Conservation (phyloP, 2,329 filamentous ascomycete species). For the Ilyonectria robusta region DNA sequence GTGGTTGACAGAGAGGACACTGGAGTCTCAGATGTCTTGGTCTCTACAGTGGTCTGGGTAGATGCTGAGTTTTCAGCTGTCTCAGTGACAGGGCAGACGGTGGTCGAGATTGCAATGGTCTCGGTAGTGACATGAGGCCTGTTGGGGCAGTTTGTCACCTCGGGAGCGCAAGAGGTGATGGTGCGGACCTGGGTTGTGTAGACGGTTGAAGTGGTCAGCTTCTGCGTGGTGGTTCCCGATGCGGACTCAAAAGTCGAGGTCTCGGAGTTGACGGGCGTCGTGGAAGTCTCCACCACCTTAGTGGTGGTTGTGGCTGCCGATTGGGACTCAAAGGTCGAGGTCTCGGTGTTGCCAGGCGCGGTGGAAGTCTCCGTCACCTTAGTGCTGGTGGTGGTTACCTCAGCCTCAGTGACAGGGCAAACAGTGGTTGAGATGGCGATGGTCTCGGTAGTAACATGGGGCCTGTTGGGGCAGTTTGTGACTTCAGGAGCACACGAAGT, state of each 20-base stretch:
- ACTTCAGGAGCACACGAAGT: constrained; percentile 50
- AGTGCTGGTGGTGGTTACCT: constrained; percentile 16
- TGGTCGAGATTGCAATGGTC: constrained; percentile 53
- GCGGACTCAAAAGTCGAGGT: neutral
- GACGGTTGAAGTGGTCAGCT: constrained; percentile 51
- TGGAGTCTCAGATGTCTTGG: neutral
- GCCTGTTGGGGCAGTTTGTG: constrained; percentile 48
- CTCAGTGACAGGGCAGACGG: constrained; percentile 32
- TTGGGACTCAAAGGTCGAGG: too few species aligned
- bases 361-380: neutral
- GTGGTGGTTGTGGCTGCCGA: too few species aligned
- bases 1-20: neutral
- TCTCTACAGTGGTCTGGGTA: neutral
- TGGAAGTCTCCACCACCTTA: neutral
- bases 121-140: constrained; percentile 45
- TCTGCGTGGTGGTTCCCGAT: neutral
- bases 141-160: constrained; percentile 50
- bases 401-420: constrained; percentile 14
- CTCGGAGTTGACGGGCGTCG: neutral
- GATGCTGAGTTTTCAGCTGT: neutral
- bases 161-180: constrained; percentile 49
- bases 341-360: too few species aligned
- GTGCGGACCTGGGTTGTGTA: constrained; percentile 49
- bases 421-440: constrained; percentile 53
- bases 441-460: constrained; percentile 47